These are phyloP conservation scores for Musa acuminata DNA, from an alignment of 176 grass and related monocot species.

Conservation along the genomic window DNA sequence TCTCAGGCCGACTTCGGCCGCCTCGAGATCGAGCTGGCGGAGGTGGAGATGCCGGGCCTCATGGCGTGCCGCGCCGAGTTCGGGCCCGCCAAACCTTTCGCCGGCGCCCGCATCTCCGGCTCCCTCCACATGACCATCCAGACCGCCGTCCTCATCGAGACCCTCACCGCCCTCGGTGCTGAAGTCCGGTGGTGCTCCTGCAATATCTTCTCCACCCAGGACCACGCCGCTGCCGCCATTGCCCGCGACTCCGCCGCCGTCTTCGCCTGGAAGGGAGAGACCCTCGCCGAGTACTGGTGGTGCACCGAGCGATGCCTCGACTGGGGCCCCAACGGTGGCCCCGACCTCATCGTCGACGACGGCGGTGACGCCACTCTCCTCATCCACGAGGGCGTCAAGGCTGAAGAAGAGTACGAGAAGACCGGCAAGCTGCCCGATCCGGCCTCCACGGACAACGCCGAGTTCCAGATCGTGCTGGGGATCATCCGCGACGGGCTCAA, in stretches of 20 bases:
- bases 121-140: slow-evolving; percentile 99
- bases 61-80: slow-evolving; percentile 85
- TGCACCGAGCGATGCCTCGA: slow-evolving; percentile 96
- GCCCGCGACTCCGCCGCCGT: slow-evolving; percentile 78
- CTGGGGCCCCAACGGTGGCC: slow-evolving; percentile 62
- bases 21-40: slow-evolving; percentile 83
- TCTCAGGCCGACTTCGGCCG: slow-evolving; percentile 87
- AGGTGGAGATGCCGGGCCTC: slow-evolving; percentile 96
- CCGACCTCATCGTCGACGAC: slow-evolving; percentile 93
- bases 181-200: slow-evolving; percentile 97
- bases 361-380: slow-evolving; percentile 81
- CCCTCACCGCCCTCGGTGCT: slow-evolving; percentile 73
- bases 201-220: slow-evolving; percentile 99
- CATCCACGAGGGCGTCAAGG: slow-evolving; percentile 87
- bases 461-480: slow-evolving; percentile 92
- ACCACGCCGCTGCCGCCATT: slow-evolving; percentile 93
- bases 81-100: slow-evolving; percentile 67
- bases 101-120: slow-evolving; percentile 65
- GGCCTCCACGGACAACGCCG: slow-evolving; percentile 71
- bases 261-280: slow-evolving; percentile 97
- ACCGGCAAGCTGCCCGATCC: slow-evolving; percentile 64
- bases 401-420: slow-evolving; percentile 89
- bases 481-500: slow-evolving; percentile 85
- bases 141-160: slow-evolving; percentile 97
- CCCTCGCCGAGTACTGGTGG: slow-evolving; percentile 99